Evolutionary conservation across 768 basidiomycete species (phyloP).

Genomic region (Amanita jacksonii): DNA sequence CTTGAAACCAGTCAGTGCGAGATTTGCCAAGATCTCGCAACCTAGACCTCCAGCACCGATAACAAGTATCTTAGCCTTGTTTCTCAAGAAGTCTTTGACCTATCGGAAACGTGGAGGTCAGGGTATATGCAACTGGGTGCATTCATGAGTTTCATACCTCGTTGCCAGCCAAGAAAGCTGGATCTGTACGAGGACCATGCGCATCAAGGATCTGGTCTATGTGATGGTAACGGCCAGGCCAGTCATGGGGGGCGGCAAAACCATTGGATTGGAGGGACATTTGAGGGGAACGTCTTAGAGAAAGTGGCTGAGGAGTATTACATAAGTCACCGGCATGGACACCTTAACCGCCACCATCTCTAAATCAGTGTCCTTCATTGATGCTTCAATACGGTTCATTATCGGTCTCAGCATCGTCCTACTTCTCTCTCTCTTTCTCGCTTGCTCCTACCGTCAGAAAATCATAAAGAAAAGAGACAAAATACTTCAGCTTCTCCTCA

Average conservation of each 20-base stretch:
- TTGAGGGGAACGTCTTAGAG: no score
- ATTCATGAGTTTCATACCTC: slow-evolving; percentile 37
- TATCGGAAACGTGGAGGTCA: slow-evolving; percentile 19
- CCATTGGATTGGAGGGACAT: slow-evolving; percentile 1
- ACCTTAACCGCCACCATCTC: no score
- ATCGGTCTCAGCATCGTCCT: no score
- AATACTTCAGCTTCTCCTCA: background rate
- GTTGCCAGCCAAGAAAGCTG: slow-evolving; percentile 72
- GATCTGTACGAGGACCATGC: slow-evolving; percentile 85
- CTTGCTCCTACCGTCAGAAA: slow-evolving; percentile 13
- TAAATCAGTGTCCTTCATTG: no score
- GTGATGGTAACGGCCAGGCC: slow-evolving; percentile 61
- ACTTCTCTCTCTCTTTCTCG: no score
- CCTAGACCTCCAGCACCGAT: slow-evolving; percentile 98
- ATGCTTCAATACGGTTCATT: no score
- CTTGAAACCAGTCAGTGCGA: slow-evolving; percentile 93
- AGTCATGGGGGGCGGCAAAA: slow-evolving; percentile 20
- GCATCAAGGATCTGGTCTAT: slow-evolving; percentile 81
- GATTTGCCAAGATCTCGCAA: slow-evolving; percentile 94
- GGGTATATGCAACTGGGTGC: background rate
- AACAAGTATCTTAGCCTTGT: slow-evolving; percentile 85
- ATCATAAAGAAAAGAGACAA: background rate
- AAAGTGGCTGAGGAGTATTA: background rate
- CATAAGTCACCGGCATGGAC: no score
- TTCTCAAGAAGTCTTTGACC: slow-evolving; percentile 84